Evolutionary conservation across 495 filamentous ascomycete species (phyloP), one percentile per base, ranked within the genome.

Genomic region (Letharia columbiana): DNA sequence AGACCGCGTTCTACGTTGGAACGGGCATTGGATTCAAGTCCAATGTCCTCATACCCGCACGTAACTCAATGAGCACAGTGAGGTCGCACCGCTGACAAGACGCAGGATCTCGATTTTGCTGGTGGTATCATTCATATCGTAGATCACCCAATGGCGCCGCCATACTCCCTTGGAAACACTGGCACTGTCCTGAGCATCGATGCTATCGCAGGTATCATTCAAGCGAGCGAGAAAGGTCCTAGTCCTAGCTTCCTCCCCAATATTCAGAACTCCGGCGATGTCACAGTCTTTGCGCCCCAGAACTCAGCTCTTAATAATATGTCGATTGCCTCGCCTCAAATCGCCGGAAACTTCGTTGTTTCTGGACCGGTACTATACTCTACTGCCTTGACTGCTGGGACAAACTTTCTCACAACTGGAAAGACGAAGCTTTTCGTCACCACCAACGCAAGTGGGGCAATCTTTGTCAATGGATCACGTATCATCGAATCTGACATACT

Each of bases 231-330:
- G 49, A 23, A 42, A 41, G 33, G 49, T 39, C 61, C 61, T 8
- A 1, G 44, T 20, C 49, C 62, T 28, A 17, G 41, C 40, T 40
- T 39, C 7, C 62, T 39, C 13, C 62, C 54, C 20, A 64, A 58
- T 9, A 63, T 56, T 18, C 17, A 47, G 11, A 63, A 0, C 23
- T 37, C 62, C 0, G 28, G 47, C 35, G 49, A 64, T 44, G 54
- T 64, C 23, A 56, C 62, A 23, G 39, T 64, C 49, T 64, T 64
- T 54, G 62, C 62, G 23, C 11, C 39, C 50, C 62, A 64, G 50
- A 64, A 58, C 40, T 58, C 50, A 18, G 52, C 52, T 5, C 52
- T 56, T 23, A 33, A 33, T 15, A 42, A 28, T 11, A 18, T n/a
- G 12, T 31, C 15, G 45, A 23, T 56, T 40, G 13, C 42, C 42